A percentile compares a stretch with the other conserved stretches of the same genome.
Conservation (phyloP, 2,329 filamentous ascomycete genomes). For the Dactylellina drechsleri region DNA sequence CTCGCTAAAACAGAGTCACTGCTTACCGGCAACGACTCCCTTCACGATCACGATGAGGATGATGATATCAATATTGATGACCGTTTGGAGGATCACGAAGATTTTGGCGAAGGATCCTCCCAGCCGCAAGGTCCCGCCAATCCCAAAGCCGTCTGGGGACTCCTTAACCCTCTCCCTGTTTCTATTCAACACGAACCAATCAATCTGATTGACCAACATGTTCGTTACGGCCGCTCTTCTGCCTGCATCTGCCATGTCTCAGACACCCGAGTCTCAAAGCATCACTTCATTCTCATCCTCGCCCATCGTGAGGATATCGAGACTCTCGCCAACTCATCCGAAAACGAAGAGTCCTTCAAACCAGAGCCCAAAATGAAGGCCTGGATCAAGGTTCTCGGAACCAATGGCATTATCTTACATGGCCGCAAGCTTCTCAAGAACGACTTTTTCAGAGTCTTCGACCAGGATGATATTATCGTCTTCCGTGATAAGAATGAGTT, state of each 20-base stretch:
- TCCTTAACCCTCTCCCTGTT: constrained; percentile 55
- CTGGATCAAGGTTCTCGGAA: constrained; percentile 56
- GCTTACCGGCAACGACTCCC: constrained; percentile 31
- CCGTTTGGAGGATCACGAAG: constrained; percentile 3
- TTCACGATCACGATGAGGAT: constrained; percentile 3
- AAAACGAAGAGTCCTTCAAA: constrained; percentile 52
- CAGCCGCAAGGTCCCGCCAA: constrained; percentile 29
- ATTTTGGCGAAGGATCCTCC: constrained; percentile 1
- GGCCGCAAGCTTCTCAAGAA: constrained; percentile 55
- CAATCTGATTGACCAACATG: constrained; percentile 55
- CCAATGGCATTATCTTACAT: constrained; percentile 56
- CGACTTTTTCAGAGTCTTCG: constrained; percentile 54
- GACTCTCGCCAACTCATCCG: constrained; percentile 23
- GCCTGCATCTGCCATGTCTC: constrained; percentile 53
- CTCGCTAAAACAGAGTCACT: constrained; percentile 48
- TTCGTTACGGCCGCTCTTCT: constrained; percentile 56
- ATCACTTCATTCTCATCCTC: constrained; percentile 56
- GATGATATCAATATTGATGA: constrained; percentile 5
- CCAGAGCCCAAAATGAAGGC: constrained; percentile 56
- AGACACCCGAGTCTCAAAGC: constrained; percentile 57
- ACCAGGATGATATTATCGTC: constrained; percentile 57
- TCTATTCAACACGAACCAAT: constrained; percentile 54
- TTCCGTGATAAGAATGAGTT: constrained; percentile 55
- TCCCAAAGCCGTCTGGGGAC: constrained; percentile 56
- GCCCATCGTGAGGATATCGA: constrained; percentile 46